Evolutionary conservation across 192 early-diverging fungal genomes (phyloP).

Genomic region (Coemansia sp.): DNA sequence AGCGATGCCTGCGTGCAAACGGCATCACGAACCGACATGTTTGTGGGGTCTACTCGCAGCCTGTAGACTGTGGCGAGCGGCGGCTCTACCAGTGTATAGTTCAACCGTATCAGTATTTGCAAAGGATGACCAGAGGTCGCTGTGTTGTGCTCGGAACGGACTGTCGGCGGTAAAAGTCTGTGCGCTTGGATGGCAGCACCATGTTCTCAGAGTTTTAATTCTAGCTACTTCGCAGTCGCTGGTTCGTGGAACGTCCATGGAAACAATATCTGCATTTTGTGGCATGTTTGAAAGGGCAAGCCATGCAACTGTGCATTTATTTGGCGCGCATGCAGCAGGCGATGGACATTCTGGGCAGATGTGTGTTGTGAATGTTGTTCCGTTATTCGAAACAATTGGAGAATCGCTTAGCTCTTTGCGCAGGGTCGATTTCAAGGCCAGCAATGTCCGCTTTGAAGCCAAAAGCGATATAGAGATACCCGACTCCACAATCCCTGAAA

Average conservation of each 20-base stretch:
- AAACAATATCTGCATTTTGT: not conserved
- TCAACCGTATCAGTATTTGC: slow-evolving; percentile 13
- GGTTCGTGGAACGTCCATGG: not conserved
- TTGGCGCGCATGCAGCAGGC: not conserved
- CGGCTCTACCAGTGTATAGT: slow-evolving; percentile 22
- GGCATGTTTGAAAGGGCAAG: slow-evolving; percentile 5
- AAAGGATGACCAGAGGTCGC: not conserved
- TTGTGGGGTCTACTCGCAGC: slow-evolving; percentile 12
- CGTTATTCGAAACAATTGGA: slow-evolving; percentile 9
- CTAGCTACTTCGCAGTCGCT: slow-evolving; percentile 1
- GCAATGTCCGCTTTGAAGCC: slow-evolving; percentile 1
- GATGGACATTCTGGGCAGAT: not conserved
- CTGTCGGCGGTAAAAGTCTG: slow-evolving; percentile 17
- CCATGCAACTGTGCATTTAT: slow-evolving; percentile 18
- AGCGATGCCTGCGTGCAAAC: not conserved
- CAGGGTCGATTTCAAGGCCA: slow-evolving; percentile 14
- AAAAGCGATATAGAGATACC: not conserved
- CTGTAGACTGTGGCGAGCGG: slow-evolving; percentile 25
- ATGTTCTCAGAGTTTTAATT: slow-evolving; percentile 7
- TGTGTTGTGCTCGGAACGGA: slow-evolving; percentile 29
- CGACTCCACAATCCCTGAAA: not conserved
- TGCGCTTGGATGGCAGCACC: slow-evolving; percentile 22
- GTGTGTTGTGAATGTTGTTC: slow-evolving; percentile 5
- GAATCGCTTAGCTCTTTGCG: slow-evolving; percentile 8
- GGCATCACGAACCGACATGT: slow-evolving; percentile 17